A percentile compares a stretch with the other conserved stretches of the same genome.
Evolutionary conservation across 169 alveolate genomes (phyloP).

Genomic region (Babesia caballi): DNA sequence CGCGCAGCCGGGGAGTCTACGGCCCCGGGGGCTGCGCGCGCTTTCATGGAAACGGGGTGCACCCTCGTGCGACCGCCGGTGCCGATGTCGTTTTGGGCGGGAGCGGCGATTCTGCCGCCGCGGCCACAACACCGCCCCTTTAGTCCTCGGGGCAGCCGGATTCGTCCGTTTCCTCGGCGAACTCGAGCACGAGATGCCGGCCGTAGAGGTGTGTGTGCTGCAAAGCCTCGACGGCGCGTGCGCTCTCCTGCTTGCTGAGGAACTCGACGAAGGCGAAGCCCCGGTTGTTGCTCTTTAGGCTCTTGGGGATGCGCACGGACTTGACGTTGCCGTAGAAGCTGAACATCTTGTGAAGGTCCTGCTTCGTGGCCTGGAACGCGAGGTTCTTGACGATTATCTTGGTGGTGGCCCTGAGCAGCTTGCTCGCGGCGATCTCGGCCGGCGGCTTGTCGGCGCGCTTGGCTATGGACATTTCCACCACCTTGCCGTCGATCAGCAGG

Average conservation of each 20-base stretch:
- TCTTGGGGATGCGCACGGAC: conserved; percentile 91
- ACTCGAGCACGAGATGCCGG: conserved; percentile 85
- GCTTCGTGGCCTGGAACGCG: conserved; percentile 92
- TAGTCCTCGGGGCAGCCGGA: too few relatives aligned
- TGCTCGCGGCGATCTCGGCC: conserved; percentile 30
- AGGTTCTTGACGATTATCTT: conserved; percentile 89
- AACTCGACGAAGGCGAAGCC: conserved; percentile 93
- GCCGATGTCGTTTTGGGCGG: background rate
- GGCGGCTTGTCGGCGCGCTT: conserved; percentile 61
- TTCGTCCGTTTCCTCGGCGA: conserved; percentile 72
- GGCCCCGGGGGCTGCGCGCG: too few relatives aligned
- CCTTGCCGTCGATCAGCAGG: conserved; percentile 63
- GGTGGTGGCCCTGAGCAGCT: conserved; percentile 67
- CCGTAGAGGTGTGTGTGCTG: conserved; percentile 92
- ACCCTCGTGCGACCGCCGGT: conserved; percentile 3
- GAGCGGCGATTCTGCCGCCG: background rate
- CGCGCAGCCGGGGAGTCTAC: too few relatives aligned
- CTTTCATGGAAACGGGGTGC: conserved; percentile 7
- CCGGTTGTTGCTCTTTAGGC: conserved; percentile 85
- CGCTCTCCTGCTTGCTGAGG: conserved; percentile 84
- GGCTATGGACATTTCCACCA: conserved; percentile 71
- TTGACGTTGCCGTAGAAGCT: conserved; percentile 87
- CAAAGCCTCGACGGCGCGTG: conserved; percentile 83
- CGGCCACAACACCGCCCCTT: too few relatives aligned
- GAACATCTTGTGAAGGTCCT: conserved; percentile 87